Base-by-base conservation (phyloP, 116 monocot genomes). In the Phalaenopsis hybrid region DNA sequence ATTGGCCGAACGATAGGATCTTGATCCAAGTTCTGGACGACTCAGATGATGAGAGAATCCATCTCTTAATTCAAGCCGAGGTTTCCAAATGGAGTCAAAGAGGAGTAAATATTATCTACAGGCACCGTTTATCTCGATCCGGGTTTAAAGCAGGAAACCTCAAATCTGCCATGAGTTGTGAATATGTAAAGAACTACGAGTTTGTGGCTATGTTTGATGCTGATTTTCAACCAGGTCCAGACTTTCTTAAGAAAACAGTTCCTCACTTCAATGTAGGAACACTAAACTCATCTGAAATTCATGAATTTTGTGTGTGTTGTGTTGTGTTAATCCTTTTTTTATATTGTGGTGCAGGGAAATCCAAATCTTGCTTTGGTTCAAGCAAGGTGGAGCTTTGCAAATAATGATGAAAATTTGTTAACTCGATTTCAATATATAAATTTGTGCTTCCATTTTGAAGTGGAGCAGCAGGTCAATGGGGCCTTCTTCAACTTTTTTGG, bases 11-110 rank as follows among this genome's bases (percentile, higher is more conserved):
- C 74, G 86, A 86, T 20, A 74, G 77, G 21, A 51, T 89, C 8
- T 79, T 89, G 18, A 89, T 89, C n/a, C 89, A 89, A 84, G 89
- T 89, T 55, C 86, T 89, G 9, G 86, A 89, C 51, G 89, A 89
- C 79, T 89, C 89, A 8, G 82, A 84, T 65, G 89, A 89, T 80
- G 89, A 89, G 25, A 79, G 45, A 33, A 84, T 86, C 12, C 67
- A 70, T 34, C 74, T 61, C 3, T 57, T 86, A n/a, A 80, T 89
- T 79, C 79, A 73, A 76, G 67, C 46, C 0, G 89, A 89, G 82
- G 89, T 89, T 25, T 55, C 80, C 4, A 84, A 84, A 37, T 89
- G 89, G 86, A 86, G 48, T 15, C 76, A 78, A 70, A 72, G 46
- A 57, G 86, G 89, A 28, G 72, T 80, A 48, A 84, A 89, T 44